Percentiles rank a stretch among this genome's conserved stretches.
These are phyloP conservation scores for Penicillium carneum DNA, from an alignment of 2,329 filamentous ascomycete genomes.

Conservation along the genomic window DNA sequence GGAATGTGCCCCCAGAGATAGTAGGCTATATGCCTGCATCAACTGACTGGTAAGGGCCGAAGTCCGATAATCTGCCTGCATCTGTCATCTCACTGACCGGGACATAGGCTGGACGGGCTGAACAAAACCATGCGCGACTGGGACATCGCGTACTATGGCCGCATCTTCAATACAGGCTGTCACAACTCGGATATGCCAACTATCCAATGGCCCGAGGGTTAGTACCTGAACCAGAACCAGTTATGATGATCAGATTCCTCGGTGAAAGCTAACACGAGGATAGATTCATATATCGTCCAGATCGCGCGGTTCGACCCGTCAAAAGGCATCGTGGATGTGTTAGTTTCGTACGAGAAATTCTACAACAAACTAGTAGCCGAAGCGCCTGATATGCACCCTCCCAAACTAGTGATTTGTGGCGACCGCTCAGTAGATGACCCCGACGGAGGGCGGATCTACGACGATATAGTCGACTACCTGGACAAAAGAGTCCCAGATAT, in stretches of 20 bases:
- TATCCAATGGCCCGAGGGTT: constrained; percentile 51
- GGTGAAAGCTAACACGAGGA: constrained; percentile 56
- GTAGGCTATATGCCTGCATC: constrained; percentile 80
- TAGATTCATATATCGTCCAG: constrained; percentile 77
- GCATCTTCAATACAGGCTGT: constrained; percentile 72
- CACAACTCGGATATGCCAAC: constrained; percentile 62
- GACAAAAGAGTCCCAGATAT: constrained; percentile 69
- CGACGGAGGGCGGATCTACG: constrained; percentile 74
- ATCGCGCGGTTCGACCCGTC: constrained; percentile 83
- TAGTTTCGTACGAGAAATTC: constrained; percentile 78
- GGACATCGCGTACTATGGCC: constrained; percentile 76
- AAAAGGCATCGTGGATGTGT: constrained; percentile 80
- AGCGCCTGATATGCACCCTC: constrained; percentile 63
- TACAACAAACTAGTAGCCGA: constrained; percentile 64
- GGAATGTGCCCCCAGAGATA: constrained; percentile 68
- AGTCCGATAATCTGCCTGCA: background rate
- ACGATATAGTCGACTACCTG: constrained; percentile 73
- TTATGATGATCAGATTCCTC: constrained; percentile 15
- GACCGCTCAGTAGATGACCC: constrained; percentile 84
- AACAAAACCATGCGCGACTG: constrained; percentile 77
- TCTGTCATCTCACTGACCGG: constrained; percentile 31
- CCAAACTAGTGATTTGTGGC: constrained; percentile 75
- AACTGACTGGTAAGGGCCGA: constrained; percentile 72
- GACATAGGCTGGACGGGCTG: constrained; percentile 71
- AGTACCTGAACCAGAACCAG: background rate